Percentiles rank a stretch among this genome's conserved stretches.
Conservation (phyloP, 495 filamentous ascomycete species). For the Amorphotheca resinae region DNA sequence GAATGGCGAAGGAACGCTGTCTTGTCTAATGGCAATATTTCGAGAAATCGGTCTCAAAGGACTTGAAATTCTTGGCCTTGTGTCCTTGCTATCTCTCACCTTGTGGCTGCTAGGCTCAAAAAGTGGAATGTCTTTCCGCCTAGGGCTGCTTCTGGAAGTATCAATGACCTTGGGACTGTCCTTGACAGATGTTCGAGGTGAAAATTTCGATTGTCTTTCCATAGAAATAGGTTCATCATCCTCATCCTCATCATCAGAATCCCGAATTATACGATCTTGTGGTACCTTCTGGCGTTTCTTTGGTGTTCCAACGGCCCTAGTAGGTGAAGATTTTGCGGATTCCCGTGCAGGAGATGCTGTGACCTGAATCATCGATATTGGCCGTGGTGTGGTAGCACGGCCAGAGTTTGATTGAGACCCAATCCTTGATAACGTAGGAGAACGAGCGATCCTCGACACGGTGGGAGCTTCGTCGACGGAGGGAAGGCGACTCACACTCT, state of each 20-base stretch:
- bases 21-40: slow-evolving; percentile 10
- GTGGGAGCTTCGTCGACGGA: slow-evolving; percentile 1
- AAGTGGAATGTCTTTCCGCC: neutral
- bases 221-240: slow-evolving; percentile 14
- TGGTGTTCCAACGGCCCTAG: neutral
- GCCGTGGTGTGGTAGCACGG: neutral
- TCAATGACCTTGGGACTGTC: slow-evolving; percentile 3
- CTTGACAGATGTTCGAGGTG: slow-evolving; percentile 4
- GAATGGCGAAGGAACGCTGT: slow-evolving; percentile 23
- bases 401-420: neutral
- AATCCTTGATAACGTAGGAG: neutral
- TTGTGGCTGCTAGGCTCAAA: slow-evolving; percentile 1
- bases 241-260: slow-evolving; percentile 43
- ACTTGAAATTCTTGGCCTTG: slow-evolving; percentile 15
- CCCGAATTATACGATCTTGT: slow-evolving; percentile 24
- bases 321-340: neutral
- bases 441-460: neutral
- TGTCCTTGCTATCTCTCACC: neutral
- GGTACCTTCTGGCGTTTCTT: slow-evolving; percentile 1
- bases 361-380: slow-evolving; percentile 13
- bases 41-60: slow-evolving; percentile 11
- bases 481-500: slow-evolving; percentile 13
- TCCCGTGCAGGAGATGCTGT: slow-evolving; percentile 8
- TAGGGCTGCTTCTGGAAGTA: slow-evolving; percentile 1
- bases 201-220: slow-evolving; percentile 3